Evolutionary conservation across 257 asterid genomes (phyloP), one percentile per base, ranked within the genome.

Genomic region (Oldenlandia corymbosa): DNA sequence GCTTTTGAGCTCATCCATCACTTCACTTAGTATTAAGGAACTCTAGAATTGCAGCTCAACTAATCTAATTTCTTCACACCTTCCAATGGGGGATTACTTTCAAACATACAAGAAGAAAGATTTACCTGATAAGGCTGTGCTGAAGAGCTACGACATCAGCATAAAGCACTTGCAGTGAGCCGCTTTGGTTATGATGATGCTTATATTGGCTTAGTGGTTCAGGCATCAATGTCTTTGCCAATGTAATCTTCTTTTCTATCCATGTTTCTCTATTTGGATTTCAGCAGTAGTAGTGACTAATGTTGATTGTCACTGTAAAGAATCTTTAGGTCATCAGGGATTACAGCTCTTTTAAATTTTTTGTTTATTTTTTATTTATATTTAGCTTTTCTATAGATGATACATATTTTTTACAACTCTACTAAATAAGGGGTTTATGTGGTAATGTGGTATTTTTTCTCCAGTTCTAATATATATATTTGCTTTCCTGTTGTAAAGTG

Each of bases 301-400:
- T 43, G 50, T 41, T 66, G 58, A 53, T 62, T 72, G 64, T 66
- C 68, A 56, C 72, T 76, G 82, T 78, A 84, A 77, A 82, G 73
- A 68, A 71, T 78, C 27, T 53, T 68, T 73, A 65, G 79, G 65
- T 45, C 48, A 23, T 68, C 48, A 55, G 70, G 66, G 66, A 60
- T 66, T 68, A 64, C 65, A 54, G 50, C 66, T 39, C 62, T 54
- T 69, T 32, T 34, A 3, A 3, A 3, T 34, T 34, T 34, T 34
- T 34, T 34, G 4, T 34, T 34, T 34, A 4, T 34, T 9, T 3
- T 62, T 54, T 70, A 70, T 54, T 27, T 24, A 7, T 53, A 54
- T 16, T 59, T 64, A 56, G 62, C 3, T 32, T 9, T 20, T 12
- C n/a, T 11, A 30, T 58, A 43, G 61, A 52, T 56, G 57, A 9